Evolutionary conservation across 495 filamentous ascomycete genomes (phyloP).

Genomic region (Usnea hakonensis): DNA sequence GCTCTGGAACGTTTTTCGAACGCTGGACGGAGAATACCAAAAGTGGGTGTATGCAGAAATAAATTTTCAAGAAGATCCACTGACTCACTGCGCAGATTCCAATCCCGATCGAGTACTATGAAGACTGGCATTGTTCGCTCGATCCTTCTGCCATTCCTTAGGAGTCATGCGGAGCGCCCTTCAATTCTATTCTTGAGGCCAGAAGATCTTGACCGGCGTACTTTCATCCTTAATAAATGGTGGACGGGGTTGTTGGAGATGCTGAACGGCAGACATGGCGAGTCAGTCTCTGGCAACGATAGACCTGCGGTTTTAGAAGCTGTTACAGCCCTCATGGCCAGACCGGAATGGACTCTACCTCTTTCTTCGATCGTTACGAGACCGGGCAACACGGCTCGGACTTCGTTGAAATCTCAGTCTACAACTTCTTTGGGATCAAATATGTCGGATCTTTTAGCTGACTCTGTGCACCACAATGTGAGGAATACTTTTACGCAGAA

Average conservation of each 20-base stretch:
- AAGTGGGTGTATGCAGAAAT: constrained; percentile 32
- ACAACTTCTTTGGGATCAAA: constrained; percentile 50
- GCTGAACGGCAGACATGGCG: constrained; percentile 65
- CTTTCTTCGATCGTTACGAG: constrained; percentile 57
- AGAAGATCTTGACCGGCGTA: constrained; percentile 81
- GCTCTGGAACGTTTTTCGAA: constrained; percentile 78
- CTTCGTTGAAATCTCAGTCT: constrained; percentile 42
- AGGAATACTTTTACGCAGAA: constrained; percentile 84
- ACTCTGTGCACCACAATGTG: constrained; percentile 92
- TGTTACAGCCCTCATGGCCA: constrained; percentile 76
- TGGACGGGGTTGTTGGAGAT: constrained; percentile 87
- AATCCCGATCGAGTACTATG: constrained; percentile 64
- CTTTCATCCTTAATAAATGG: constrained; percentile 85
- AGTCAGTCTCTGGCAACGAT: constrained; percentile 67
- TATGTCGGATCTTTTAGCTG: constrained; percentile 67
- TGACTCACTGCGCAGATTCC: constrained; percentile 38
- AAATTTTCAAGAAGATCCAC: neutral
- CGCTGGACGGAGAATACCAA: constrained; percentile 72
- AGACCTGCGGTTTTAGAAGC: constrained; percentile 78
- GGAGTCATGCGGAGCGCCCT: constrained; percentile 59
- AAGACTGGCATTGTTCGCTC: constrained; percentile 76
- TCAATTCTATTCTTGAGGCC: constrained; percentile 59
- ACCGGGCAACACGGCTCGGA: constrained; percentile 38
- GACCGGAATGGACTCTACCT: constrained; percentile 81
- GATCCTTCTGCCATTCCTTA: constrained; percentile 76